Evolutionary conservation across 768 basidiomycete species (phyloP).

Genomic region (Calocera cornea): DNA sequence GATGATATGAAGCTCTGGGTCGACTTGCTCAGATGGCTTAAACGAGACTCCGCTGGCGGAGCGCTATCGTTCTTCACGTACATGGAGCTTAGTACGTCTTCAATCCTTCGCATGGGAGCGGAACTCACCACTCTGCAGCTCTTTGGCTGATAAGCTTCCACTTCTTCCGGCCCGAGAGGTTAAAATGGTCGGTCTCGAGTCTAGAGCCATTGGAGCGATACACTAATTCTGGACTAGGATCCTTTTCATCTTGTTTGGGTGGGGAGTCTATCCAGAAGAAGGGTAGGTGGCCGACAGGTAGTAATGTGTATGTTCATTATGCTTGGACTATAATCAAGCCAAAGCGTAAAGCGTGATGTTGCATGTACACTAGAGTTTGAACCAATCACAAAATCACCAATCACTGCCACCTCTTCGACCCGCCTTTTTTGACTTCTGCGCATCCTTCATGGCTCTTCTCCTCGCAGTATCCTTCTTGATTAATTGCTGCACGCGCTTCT

Average conservation of each 20-base stretch:
- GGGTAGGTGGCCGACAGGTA: neutral
- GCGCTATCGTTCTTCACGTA: conserved; percentile 45
- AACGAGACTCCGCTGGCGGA: conserved; percentile 35
- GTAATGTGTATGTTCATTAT: too few relatives aligned
- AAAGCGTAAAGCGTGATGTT: too few relatives aligned
- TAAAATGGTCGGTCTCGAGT: conserved; percentile 1
- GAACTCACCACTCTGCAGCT: conserved; percentile 14
- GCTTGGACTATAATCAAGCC: too few relatives aligned
- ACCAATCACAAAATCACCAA: too few relatives aligned
- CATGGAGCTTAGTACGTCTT: conserved; percentile 37
- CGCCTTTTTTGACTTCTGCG: conserved; percentile 18
- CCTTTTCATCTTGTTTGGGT: conserved; percentile 5
- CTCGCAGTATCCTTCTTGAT: conserved; percentile 7
- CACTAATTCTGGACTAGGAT: neutral
- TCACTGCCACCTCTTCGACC: conserved; percentile 9
- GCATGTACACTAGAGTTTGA: too few relatives aligned
- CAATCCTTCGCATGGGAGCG: neutral
- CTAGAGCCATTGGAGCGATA: too few relatives aligned
- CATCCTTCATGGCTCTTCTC: conserved; percentile 13
- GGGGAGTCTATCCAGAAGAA: conserved; percentile 6
- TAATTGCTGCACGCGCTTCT: neutral
- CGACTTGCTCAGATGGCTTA: conserved; percentile 38
- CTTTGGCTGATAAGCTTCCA: conserved; percentile 37
- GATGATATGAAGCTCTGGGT: conserved; percentile 48
- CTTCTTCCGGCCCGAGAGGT: conserved; percentile 23